Conservation (phyloP, 176 grass and related monocot genomes). For the Saccharum spontaneum region DNA sequence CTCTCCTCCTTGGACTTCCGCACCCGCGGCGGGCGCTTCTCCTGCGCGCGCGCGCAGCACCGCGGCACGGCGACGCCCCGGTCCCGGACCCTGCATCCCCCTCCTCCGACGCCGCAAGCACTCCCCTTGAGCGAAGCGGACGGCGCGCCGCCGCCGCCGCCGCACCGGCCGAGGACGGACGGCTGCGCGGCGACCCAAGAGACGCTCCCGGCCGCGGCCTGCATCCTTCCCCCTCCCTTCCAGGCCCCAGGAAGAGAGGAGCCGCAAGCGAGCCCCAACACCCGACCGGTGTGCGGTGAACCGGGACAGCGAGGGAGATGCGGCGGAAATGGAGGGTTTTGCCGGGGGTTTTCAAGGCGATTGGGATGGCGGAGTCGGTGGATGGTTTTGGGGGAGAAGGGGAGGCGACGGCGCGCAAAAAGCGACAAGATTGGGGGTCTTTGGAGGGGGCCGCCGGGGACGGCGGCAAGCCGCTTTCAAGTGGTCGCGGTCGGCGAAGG, state of each 20-base stretch:
- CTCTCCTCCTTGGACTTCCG: constrained; percentile 95
- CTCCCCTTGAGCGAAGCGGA: background rate
- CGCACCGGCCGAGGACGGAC: constrained; percentile 49
- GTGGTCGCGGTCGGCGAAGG: constrained; percentile 21
- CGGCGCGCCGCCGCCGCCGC: constrained; percentile 7
- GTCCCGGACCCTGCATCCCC: background rate
- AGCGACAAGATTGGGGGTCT: constrained; percentile 47
- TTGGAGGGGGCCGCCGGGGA: background rate
- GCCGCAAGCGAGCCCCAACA: background rate
- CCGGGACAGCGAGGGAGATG: background rate
- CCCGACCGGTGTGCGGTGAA: background rate
- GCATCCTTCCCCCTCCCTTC: constrained; percentile 36
- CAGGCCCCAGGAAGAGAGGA: background rate
- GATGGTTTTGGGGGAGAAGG: background rate
- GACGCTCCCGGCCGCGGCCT: constrained; percentile 44
- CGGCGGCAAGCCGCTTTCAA: background rate
- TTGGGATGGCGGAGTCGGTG: background rate
- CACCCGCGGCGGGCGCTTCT: constrained; percentile 71
- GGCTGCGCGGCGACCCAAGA: constrained; percentile 49
- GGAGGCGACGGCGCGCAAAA: constrained; percentile 16
- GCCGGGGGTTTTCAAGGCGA: constrained; percentile 22
- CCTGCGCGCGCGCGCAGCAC: constrained; percentile 53
- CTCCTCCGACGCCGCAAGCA: background rate
- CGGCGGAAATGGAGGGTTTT: constrained; percentile 38
- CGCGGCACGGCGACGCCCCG: constrained; percentile 22